A percentile compares a stretch with the other conserved stretches of the same genome.
Conservation (phyloP, 805 yeast species). For the Yamadazyma laniorum region DNA sequence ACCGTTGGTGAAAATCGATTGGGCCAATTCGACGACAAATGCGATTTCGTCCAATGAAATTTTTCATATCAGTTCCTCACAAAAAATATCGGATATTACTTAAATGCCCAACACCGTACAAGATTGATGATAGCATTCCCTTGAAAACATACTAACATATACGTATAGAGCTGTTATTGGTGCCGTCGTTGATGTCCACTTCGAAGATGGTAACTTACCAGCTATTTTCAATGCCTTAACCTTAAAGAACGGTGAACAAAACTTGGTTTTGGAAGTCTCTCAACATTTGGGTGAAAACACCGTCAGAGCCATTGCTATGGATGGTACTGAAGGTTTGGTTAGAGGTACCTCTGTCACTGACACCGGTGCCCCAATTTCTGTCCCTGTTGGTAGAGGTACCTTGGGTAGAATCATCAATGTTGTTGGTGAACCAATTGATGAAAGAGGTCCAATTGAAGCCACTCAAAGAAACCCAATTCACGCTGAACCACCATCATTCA, state of each 20-base stretch:
- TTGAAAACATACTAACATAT: neutral
- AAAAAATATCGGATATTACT: slow-evolving; percentile 5
- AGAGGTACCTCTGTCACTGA: slow-evolving; percentile 91
- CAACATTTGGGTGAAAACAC: slow-evolving; percentile 99
- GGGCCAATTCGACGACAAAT: neutral
- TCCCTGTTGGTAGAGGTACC: slow-evolving; percentile 99
- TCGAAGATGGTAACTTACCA: slow-evolving; percentile 96
- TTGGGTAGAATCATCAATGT: slow-evolving; percentile 98
- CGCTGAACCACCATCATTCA: slow-evolving; percentile 95
- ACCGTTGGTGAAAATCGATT: neutral
- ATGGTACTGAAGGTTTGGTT: slow-evolving; percentile 99
- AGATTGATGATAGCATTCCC: neutral
- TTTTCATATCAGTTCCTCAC: slow-evolving; percentile 17
- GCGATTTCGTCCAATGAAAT: slow-evolving; percentile 27
- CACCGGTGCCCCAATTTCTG: slow-evolving; percentile 98
- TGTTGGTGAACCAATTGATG: slow-evolving; percentile 99
- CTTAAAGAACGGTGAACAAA: slow-evolving; percentile 71
- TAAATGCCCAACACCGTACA: neutral
- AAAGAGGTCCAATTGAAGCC: slow-evolving; percentile 96
- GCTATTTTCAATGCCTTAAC: slow-evolving; percentile 96
- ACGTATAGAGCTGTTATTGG: slow-evolving; percentile 85
- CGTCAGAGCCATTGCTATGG: slow-evolving; percentile 99
- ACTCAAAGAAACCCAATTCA: slow-evolving; percentile 96
- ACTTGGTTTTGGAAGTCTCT: slow-evolving; percentile 95
- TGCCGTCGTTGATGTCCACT: slow-evolving; percentile 99